Evolutionary conservation across 768 basidiomycete species (phyloP).

Genomic region (Lepiota brunneoincarnata): DNA sequence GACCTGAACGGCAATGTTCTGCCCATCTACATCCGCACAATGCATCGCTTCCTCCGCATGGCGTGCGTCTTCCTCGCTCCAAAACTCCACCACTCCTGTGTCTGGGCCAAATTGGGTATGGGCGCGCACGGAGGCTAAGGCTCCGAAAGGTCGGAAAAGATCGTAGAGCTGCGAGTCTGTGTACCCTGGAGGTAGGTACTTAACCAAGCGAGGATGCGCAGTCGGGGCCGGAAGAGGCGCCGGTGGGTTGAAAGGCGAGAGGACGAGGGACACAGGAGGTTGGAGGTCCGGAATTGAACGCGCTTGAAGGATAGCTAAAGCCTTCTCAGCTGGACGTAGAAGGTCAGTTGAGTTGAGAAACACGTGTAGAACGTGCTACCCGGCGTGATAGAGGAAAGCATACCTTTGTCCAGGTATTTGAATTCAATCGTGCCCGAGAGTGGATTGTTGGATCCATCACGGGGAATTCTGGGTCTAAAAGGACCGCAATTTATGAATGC

Average conservation of each 20-base stretch:
- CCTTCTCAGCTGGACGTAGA: conserved; percentile 71
- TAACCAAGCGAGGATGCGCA: conserved; percentile 78
- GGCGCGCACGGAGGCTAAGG: conserved; percentile 73
- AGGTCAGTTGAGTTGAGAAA: conserved; percentile 10
- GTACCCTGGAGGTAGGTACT: conserved; percentile 71
- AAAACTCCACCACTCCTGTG: conserved; percentile 80
- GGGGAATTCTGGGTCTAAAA: conserved; percentile 73
- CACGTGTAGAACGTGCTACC: conserved; percentile 5
- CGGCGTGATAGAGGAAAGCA: no score
- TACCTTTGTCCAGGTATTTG: conserved; percentile 78
- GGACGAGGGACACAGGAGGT: conserved; percentile 58
- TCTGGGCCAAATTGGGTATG: conserved; percentile 77
- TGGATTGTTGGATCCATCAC: conserved; percentile 50
- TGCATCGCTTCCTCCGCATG: conserved; percentile 80
- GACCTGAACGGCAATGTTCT: conserved; percentile 80
- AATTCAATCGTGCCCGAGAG: conserved; percentile 81
- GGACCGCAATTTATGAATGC: conserved; percentile 76
- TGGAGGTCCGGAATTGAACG: conserved; percentile 62
- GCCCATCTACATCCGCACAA: conserved; percentile 78
- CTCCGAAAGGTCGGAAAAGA: conserved; percentile 80
- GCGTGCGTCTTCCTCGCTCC: conserved; percentile 83
- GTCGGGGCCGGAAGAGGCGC: conserved; percentile 73
- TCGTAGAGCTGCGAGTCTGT: conserved; percentile 79
- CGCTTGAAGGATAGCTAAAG: conserved; percentile 78
- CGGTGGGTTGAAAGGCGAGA: conserved; percentile 81